Percentiles rank a stretch among this genome's conserved stretches.
Evolutionary conservation across 805 yeast genomes (phyloP).

Genomic region (Suhomyces tanzawaensis): DNA sequence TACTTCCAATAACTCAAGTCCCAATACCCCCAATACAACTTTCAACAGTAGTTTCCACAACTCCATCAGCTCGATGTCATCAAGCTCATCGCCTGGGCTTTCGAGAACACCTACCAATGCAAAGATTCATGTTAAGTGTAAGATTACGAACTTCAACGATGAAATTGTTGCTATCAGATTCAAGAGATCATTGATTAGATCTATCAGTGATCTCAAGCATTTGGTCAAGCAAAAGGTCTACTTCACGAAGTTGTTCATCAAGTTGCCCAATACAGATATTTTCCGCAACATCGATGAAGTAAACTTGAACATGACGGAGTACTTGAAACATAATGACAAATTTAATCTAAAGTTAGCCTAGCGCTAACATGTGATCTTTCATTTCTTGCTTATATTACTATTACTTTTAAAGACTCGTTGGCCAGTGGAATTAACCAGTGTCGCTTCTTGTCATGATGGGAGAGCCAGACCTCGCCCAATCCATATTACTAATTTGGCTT

Average conservation of each 20-base stretch:
- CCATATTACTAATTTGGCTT: too few species aligned
- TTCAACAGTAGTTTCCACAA: constrained; percentile 2
- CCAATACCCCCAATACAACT: constrained; percentile 9
- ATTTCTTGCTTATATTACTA: neutral
- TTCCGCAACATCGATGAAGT: constrained; percentile 29
- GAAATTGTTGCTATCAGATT: constrained; percentile 28
- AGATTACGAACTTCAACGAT: constrained; percentile 24
- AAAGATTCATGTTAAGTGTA: constrained; percentile 21
- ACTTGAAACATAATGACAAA: constrained; percentile 13
- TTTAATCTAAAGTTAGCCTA: constrained; percentile 4
- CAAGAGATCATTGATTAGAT: constrained; percentile 19
- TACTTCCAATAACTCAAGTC: neutral
- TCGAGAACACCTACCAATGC: constrained; percentile 5
- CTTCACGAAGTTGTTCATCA: constrained; percentile 26
- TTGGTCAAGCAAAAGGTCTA: constrained; percentile 23
- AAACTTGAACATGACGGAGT: constrained; percentile 18
- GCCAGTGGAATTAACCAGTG: neutral
- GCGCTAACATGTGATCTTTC: neutral
- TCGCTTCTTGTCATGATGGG: too few species aligned
- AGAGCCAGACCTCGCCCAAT: too few species aligned
- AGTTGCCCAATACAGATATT: constrained; percentile 18
- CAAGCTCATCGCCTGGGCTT: constrained; percentile 10
- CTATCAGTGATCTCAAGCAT: constrained; percentile 25
- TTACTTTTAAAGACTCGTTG: neutral
- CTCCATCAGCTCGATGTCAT: constrained; percentile 1